These are phyloP conservation scores for Mycena floridula DNA, from an alignment of 768 basidiomycete species.

Conservation along the genomic window DNA sequence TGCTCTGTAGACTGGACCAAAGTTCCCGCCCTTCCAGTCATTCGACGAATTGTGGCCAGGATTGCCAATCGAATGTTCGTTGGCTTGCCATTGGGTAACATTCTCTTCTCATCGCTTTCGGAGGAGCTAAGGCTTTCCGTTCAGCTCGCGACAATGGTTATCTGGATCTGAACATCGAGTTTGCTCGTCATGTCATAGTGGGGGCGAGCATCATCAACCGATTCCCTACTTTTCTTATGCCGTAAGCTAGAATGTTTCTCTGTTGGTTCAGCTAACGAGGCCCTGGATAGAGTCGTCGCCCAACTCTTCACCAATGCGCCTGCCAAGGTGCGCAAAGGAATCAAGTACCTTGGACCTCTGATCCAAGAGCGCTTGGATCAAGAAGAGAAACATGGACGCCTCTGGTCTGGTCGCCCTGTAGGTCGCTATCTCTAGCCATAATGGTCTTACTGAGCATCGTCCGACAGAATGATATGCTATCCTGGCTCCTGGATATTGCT, in stretches of 20 bases:
- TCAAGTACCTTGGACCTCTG: constrained; percentile 21
- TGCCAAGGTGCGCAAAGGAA: constrained; percentile 11
- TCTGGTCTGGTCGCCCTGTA: constrained; percentile 28
- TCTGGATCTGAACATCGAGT: constrained; percentile 11
- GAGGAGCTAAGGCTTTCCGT: not conserved
- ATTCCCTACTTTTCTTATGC: constrained; percentile 31
- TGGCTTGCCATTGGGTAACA: constrained; percentile 7
- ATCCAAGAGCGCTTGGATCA: constrained; percentile 23
- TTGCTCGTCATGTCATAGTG: constrained; percentile 24
- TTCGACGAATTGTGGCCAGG: constrained; percentile 4
- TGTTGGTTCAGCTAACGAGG: not conserved
- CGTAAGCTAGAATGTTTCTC: constrained; percentile 23
- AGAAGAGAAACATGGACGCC: constrained; percentile 19
- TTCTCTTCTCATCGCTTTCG: not conserved
- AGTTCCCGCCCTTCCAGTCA: constrained; percentile 1
- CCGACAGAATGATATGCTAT: constrained; percentile 30
- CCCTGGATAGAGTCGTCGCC: constrained; percentile 1
- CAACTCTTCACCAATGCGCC: constrained; percentile 10
- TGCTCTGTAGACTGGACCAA: constrained; percentile 13
- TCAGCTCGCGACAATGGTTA: constrained; percentile 2
- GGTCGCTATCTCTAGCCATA: not conserved
- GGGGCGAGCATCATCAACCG: constrained; percentile 20
- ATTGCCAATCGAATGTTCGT: constrained; percentile 7
- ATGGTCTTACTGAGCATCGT: not conserved
- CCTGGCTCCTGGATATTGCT: constrained; percentile 32